phyloP scores from a whole-genome alignment of 352 stramenopile genomes.

The Phytophthora parvispora region DNA sequence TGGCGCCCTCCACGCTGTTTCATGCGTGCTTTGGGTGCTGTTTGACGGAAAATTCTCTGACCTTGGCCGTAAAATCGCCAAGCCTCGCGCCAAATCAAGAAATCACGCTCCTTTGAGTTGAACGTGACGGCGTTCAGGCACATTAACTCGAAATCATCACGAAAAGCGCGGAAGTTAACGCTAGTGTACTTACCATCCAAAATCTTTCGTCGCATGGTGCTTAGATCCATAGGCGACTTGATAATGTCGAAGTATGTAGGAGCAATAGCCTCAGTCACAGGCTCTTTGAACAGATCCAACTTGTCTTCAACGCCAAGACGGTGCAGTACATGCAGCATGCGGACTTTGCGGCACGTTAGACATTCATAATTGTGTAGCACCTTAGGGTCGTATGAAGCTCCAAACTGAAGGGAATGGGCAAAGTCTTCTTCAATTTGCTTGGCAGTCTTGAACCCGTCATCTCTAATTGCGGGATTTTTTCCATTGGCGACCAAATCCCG shows the following conservation, averaged over 20 bases:
- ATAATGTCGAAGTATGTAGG: slow-evolving; percentile 95
- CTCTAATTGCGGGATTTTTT: slow-evolving; percentile 14
- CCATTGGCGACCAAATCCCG: slow-evolving; percentile 14
- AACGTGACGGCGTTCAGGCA: slow-evolving; percentile 97
- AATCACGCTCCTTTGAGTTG: slow-evolving; percentile 92
- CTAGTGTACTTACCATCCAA: slow-evolving; percentile 77
- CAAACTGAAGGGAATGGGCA: slow-evolving; percentile 69
- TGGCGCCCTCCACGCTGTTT: slow-evolving; percentile 79
- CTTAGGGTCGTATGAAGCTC: slow-evolving; percentile 71
- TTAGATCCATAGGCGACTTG: slow-evolving; percentile 94
- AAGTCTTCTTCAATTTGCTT: slow-evolving; percentile 76
- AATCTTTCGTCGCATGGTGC: slow-evolving; percentile 88
- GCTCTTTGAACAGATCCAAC: slow-evolving; percentile 93
- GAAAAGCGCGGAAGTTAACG: slow-evolving; percentile 82
- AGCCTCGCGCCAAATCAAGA: slow-evolving; percentile 94
- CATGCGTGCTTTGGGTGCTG: slow-evolving; percentile 79
- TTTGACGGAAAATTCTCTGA: slow-evolving; percentile 77
- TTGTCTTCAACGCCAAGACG: slow-evolving; percentile 82
- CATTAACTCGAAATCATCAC: slow-evolving; percentile 96
- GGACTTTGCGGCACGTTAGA: slow-evolving; percentile 79
- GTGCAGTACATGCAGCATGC: slow-evolving; percentile 78
- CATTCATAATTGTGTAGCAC: slow-evolving; percentile 88
- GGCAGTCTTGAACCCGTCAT: slow-evolving; percentile 53
- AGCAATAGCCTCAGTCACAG: slow-evolving; percentile 94
- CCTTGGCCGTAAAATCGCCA: slow-evolving; percentile 94